phyloP scores from a whole-genome alignment of 345 rosid species.

The Leavenworthia alabamica region DNA sequence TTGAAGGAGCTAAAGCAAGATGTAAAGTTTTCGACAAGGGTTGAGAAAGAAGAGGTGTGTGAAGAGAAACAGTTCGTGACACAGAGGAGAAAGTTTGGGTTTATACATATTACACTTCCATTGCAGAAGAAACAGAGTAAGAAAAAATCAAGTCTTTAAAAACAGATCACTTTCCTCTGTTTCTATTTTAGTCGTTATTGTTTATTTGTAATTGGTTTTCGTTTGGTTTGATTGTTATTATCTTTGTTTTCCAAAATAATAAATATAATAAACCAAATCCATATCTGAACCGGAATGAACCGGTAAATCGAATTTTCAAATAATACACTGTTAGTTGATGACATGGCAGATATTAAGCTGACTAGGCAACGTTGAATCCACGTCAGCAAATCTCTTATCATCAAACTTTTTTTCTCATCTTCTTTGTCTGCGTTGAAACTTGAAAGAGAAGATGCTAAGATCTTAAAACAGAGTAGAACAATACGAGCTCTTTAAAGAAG shows the following conservation, averaged over 20 bases:
- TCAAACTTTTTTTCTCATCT: slow-evolving; percentile 26
- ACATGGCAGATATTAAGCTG: slow-evolving; percentile 15
- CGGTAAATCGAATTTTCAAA: no score
- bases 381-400: slow-evolving; percentile 34
- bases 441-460: slow-evolving; percentile 20
- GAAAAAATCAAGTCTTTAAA: slow-evolving; percentile 49
- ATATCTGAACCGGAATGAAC: no score
- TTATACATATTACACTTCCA: slow-evolving; percentile 80
- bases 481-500: background rate
- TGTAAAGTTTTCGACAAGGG: slow-evolving; percentile 38
- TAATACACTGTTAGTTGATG: no score
- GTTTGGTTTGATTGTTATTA: no score
- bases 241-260: no score
- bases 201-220: no score
- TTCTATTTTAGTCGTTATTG: no score
- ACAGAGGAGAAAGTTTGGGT: slow-evolving; percentile 77
- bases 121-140: slow-evolving; percentile 61
- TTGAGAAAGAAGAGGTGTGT: slow-evolving; percentile 35
- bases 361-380: slow-evolving; percentile 14
- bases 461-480: slow-evolving; percentile 16
- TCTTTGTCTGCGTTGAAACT: slow-evolving; percentile 21
- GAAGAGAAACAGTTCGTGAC: slow-evolving; percentile 46
- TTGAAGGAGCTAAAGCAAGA: slow-evolving; percentile 74
- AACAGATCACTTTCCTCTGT: no score
- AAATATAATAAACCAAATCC: no score